A percentile compares a stretch with the other conserved stretches of the same genome.
Conservation (phyloP, 2,329 filamentous ascomycete genomes). For the Davidsoniella neocaledoniae region DNA sequence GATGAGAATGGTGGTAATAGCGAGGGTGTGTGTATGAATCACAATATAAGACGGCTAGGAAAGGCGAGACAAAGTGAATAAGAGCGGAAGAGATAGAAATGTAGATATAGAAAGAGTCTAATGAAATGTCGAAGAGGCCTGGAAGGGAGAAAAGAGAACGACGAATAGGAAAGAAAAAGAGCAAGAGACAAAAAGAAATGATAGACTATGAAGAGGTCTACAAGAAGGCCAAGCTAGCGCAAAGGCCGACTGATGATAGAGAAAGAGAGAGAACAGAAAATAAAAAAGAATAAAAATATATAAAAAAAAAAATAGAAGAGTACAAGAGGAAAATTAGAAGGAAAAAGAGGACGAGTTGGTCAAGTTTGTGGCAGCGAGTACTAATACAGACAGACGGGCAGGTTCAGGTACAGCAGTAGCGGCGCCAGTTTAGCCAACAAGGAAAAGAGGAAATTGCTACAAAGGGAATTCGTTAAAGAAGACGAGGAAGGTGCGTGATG, state of each 20-base stretch:
- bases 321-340: background rate
- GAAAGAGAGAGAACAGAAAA: slow-evolving; percentile 13
- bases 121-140: slow-evolving; percentile 1
- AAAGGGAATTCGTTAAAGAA: background rate
- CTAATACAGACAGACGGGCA: no score
- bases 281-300: slow-evolving; percentile 14
- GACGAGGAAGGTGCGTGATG: background rate
- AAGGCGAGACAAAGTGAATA: background rate
- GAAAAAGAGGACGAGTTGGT: background rate
- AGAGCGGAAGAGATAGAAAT: background rate
- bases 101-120: background rate
- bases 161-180: slow-evolving; percentile 1
- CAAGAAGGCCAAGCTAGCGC: slow-evolving; percentile 4
- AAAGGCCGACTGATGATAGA: slow-evolving; percentile 7
- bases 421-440: background rate
- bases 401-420: no score
- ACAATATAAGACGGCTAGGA: background rate
- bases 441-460: slow-evolving; percentile 3
- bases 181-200: slow-evolving; percentile 1
- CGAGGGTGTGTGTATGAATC: background rate
- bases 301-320: background rate
- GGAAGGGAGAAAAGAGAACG: background rate
- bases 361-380: no score
- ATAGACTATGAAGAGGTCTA: slow-evolving; percentile 7
- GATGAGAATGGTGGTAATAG: background rate